Percentiles rank a stretch among this genome's conserved stretches.
These are phyloP conservation scores for Fragosphaeria purpurea DNA, from an alignment of 2,329 filamentous ascomycete genomes.

Conservation along the genomic window DNA sequence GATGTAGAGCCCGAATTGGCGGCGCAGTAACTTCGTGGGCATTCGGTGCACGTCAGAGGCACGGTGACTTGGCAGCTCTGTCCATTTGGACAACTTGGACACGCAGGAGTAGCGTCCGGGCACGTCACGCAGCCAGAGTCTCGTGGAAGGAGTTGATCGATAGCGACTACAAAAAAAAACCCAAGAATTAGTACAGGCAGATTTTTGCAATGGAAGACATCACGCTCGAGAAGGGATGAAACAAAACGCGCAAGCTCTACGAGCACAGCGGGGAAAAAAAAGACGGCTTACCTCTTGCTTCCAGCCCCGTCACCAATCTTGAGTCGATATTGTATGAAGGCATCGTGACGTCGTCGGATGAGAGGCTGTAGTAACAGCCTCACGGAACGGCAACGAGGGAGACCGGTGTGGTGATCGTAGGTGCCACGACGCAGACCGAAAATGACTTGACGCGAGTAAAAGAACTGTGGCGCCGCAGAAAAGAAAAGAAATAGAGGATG, in stretches of 20 bases:
- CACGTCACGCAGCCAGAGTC: conserved; percentile 36
- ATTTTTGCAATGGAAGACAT: too few species aligned
- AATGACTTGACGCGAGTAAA: too few species aligned
- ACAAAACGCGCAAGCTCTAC: too few species aligned
- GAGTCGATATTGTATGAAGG: background rate
- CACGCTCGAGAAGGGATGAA: too few species aligned
- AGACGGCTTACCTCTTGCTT: background rate
- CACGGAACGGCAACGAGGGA: too few species aligned
- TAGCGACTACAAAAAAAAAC: conserved; percentile 10
- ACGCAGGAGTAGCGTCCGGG: conserved; percentile 30
- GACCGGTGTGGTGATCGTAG: too few species aligned
- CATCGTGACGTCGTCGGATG: background rate
- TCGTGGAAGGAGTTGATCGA: conserved; percentile 27
- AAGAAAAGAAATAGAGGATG: too few species aligned
- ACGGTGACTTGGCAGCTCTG: conserved; percentile 37
- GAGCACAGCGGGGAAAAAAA: background rate
- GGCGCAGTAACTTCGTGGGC: conserved; percentile 37
- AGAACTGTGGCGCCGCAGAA: too few species aligned
- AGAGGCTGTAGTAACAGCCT: too few species aligned
- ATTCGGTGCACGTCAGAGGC: conserved; percentile 35
- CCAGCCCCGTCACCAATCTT: background rate
- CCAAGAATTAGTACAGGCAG: background rate
- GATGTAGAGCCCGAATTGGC: conserved; percentile 13
- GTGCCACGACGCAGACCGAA: too few species aligned
- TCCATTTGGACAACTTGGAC: conserved; percentile 33